Evolutionary conservation across 139 green algal genomes (phyloP).

Genomic region (Diplosphaera chodatii): DNA sequence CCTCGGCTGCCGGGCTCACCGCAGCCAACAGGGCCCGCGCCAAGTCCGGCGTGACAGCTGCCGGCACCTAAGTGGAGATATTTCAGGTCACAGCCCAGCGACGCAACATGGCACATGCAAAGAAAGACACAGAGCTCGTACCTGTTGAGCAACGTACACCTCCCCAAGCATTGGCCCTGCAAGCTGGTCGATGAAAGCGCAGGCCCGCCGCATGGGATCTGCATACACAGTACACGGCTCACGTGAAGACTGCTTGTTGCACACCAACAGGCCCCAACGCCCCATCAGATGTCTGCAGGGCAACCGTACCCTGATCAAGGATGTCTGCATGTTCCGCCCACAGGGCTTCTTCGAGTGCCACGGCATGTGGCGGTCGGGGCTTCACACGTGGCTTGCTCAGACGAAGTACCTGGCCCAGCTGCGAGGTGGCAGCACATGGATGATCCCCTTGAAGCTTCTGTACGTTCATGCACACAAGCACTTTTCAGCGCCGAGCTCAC

Average conservation of each 20-base stretch:
- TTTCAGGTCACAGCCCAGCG: no score
- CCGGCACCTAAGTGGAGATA: not conserved
- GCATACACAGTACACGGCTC: no score
- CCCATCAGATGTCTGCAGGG: no score
- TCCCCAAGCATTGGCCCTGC: not conserved
- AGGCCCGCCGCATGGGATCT: not conserved
- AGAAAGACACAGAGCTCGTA: no score
- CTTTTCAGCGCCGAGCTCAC: no score
- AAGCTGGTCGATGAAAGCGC: not conserved
- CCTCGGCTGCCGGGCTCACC: no score
- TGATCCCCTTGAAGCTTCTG: no score
- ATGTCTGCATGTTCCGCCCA: conserved; percentile 6
- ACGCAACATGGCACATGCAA: no score
- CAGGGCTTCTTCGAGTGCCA: conserved; percentile 11
- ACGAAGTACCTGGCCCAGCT: conserved; percentile 20
- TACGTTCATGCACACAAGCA: no score
- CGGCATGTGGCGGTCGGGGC: not conserved
- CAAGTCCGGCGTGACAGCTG: not conserved
- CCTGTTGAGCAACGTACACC: not conserved
- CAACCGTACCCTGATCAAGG: not conserved
- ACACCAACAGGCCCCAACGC: no score
- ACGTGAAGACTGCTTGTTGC: no score
- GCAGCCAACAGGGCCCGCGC: not conserved
- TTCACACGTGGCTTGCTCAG: conserved; percentile 12
- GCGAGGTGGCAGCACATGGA: not conserved